Base-by-base conservation (phyloP, 2,329 filamentous ascomycete genomes). In the Eutypa lata region DNA sequence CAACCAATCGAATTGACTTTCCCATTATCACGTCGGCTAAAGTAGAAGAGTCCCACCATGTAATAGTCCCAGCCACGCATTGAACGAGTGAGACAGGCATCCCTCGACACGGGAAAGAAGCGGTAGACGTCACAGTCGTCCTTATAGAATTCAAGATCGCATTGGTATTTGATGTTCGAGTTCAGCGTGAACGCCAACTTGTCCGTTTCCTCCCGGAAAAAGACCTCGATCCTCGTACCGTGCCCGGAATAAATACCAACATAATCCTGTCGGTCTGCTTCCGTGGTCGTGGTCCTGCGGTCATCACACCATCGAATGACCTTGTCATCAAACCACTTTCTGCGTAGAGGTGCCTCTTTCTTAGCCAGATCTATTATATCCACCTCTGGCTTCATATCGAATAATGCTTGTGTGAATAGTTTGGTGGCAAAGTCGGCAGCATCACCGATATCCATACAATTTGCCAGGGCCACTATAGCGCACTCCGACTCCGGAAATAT, bases 371-470 rank as follows among this genome's bases (percentile, higher is more conserved):
- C 11, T 3, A 49, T 6, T 13, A 49, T 13, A 22, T 49, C 47
- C 7, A 49, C 47, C 6, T 8, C 28, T 7, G 47, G 47, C 47
- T 38, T 37, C 14, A 49, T 8, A 21, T 49, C 47, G 26, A 49
- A 49, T 8, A 49, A 21, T 8, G 47, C 47, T 22, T 49, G 47
- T 3, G 22, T 37, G 16, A 49, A 28, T 3, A 49, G 26, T 21
- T 49, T 21, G n/a, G 21, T n/a, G 18, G 47, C 21, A n/a, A 40
- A 8, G n/a, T 49, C 47, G 21, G 47, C 47, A n/a, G 37, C 47
- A 22, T 49, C 47, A n/a, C 47, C 47, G 8, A 24, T 5, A 22
- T 40, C 33, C 10, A 22, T 10, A 7, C 31, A 28, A 21, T 49
- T 49, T 5, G 31, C 18, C 28, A 49, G 14, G 19, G 22, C 47